Evolutionary conservation across 139 green algal species (phyloP), one percentile per base, ranked within the genome.

Genomic region (Limnomonas spitsbergensis): DNA sequence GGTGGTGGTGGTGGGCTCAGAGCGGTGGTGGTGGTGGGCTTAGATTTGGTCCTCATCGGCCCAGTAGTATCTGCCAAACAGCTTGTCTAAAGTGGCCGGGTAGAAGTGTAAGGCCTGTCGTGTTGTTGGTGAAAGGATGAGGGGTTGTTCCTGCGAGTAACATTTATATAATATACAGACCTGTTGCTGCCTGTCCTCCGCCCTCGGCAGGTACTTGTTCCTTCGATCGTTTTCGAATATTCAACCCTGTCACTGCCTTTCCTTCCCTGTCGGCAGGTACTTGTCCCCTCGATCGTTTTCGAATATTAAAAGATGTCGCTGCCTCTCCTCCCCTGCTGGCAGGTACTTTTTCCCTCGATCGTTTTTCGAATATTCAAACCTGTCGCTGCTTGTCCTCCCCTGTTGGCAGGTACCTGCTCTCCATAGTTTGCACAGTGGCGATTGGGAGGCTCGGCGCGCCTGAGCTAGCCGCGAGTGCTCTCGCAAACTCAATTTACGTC

Each of bases 401-500:
- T n/a, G n/a, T n/a, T n/a, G n/a, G n/a, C n/a, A 27, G 39, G 14
- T 76, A 78, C 34, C 32, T 32, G 0, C 32, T 77, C 36, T 69
- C 38, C 37, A 71, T 85, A 36, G 72, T 86, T 7, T 82, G 76
- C 4, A 61, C 78, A 29, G 68, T 82, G 2, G 83, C 67, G 53
- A 79, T 87, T 20, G 82, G 82, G 29, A 75, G 70, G 14, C 66
- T 87, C n/a, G 79, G 56, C 7, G 70, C 71, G 39, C 76, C 78
- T 38, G 37, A 78, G 40, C 78, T 94, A 53, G 84, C 84, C 0
- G 53, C 77, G 0, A 83, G 78, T 1, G 72, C 92, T 29, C 79
- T 94, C 37, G 89, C 87, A 2, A 89, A 84, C 40, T 84, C 56
- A 34, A 78, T 91, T 27, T 90, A 81, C 70, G 86, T 86, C 38